These are phyloP conservation scores for Ophiostoma australiae DNA, from an alignment of 2,329 filamentous ascomycete genomes.

Conservation along the genomic window DNA sequence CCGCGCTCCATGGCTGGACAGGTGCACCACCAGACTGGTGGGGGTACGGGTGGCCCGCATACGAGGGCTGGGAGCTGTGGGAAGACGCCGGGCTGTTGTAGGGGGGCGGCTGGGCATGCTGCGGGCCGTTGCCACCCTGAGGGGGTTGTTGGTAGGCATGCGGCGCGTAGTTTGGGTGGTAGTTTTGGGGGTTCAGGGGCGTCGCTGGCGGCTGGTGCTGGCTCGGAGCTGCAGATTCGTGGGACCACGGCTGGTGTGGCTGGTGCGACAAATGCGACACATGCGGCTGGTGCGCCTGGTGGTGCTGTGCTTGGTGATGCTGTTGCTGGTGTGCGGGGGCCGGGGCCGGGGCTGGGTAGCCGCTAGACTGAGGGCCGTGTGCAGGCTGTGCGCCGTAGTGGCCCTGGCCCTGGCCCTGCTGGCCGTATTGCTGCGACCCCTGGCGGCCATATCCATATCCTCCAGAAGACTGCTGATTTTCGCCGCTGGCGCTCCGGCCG, in stretches of 20 bases:
- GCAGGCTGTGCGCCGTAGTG: slow-evolving; percentile 31
- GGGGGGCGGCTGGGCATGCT: slow-evolving; percentile 25
- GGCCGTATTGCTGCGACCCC: slow-evolving; percentile 28
- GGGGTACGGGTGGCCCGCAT: slow-evolving; percentile 24
- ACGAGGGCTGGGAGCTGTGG: slow-evolving; percentile 24
- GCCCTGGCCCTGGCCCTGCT: slow-evolving; percentile 27
- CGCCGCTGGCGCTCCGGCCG: slow-evolving; percentile 43
- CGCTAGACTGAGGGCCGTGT: slow-evolving; percentile 35
- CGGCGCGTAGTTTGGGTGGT: slow-evolving; percentile 56
- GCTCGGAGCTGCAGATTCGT: slow-evolving; percentile 34
- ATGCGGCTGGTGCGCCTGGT: slow-evolving; percentile 29
- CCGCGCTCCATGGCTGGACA: slow-evolving; percentile 23
- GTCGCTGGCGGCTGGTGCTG: slow-evolving; percentile 41
- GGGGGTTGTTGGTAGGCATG: slow-evolving; percentile 46
- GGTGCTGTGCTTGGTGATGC: slow-evolving; percentile 43
- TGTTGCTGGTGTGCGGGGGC: slow-evolving; percentile 37
- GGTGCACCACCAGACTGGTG: slow-evolving; percentile 35
- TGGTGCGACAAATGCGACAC: not conserved
- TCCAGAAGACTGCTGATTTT: slow-evolving; percentile 33
- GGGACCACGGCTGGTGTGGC: slow-evolving; percentile 40
- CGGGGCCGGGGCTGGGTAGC: slow-evolving; percentile 27
- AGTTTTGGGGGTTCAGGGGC: slow-evolving; percentile 49
- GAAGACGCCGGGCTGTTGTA: slow-evolving; percentile 30
- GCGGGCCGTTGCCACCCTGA: slow-evolving; percentile 34
- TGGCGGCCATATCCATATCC: slow-evolving; percentile 42